Evolutionary conservation across 805 yeast species (phyloP).

Genomic region (Wickerhamomyces queroliae): DNA sequence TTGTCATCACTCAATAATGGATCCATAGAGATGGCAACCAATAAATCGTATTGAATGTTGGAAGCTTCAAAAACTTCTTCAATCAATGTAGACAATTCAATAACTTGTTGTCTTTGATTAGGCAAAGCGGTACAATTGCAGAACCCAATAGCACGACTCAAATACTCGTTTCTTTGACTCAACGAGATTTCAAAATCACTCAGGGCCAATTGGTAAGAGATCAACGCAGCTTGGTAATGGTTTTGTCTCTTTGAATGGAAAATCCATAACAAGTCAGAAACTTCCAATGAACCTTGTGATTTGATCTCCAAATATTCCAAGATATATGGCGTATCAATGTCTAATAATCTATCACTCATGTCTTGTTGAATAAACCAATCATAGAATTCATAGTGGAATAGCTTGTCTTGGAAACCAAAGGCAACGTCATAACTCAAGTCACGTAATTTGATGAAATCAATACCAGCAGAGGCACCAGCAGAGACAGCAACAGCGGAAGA

Average conservation of each 20-base stretch:
- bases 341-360: conserved; percentile 68
- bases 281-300: conserved; percentile 54
- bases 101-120: conserved; percentile 68
- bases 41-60: conserved; percentile 59
- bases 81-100: conserved; percentile 60
- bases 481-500: conserved; percentile 18
- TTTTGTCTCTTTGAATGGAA: conserved; percentile 80
- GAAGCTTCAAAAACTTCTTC: conserved; percentile 85
- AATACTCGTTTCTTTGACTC: conserved; percentile 73
- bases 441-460: conserved; percentile 50
- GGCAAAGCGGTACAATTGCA: conserved; percentile 83
- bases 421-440: conserved; percentile 72
- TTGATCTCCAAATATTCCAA: conserved; percentile 70
- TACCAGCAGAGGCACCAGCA: conserved; percentile 31
- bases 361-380: conserved; percentile 87
- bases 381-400: conserved; percentile 89
- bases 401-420: conserved; percentile 66
- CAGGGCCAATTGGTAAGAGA: conserved; percentile 64
- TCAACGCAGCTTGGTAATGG: conserved; percentile 79
- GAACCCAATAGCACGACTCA: conserved; percentile 90
- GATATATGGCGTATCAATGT: conserved; percentile 76
- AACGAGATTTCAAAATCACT: conserved; percentile 67
- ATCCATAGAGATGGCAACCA: conserved; percentile 44
- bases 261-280: conserved; percentile 83
- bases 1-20: conserved; percentile 41